Evolutionary conservation across 106 monocot species (phyloP).

Genomic region (Acorus gramineus): DNA sequence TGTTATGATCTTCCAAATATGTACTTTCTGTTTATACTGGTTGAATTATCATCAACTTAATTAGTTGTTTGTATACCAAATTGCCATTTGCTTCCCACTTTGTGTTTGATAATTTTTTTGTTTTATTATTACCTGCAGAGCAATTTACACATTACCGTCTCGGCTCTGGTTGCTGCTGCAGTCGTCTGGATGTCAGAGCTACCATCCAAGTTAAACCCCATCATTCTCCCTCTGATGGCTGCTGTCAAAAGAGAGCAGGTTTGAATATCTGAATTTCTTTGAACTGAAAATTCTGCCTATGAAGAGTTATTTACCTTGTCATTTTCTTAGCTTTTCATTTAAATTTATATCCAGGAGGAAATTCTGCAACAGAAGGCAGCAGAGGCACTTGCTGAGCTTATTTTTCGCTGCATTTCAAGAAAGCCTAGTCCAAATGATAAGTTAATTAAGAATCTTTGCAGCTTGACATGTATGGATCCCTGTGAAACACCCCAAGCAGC

Average conservation of each 20-base stretch:
- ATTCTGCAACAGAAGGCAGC: conserved; percentile 76
- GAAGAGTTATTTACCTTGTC: not conserved
- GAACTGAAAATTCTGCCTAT: too few relatives aligned
- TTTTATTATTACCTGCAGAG: conserved; percentile 36
- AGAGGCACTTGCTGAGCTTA: conserved; percentile 84
- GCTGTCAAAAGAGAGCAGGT: conserved; percentile 94
- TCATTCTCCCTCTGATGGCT: conserved; percentile 97
- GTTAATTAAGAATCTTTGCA: conserved; percentile 75
- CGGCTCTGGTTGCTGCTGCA: conserved; percentile 75
- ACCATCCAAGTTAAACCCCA: conserved; percentile 78
- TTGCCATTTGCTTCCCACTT: not conserved
- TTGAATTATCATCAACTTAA: not conserved
- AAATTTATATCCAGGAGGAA: conserved; percentile 58
- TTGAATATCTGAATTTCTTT: not conserved
- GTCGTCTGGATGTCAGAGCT: conserved; percentile 84
- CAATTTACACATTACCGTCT: conserved; percentile 89
- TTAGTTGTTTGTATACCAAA: conserved; percentile 2
- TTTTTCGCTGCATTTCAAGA: conserved; percentile 76
- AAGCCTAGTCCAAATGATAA: conserved; percentile 95
- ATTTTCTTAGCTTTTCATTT: not conserved
- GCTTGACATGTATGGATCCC: conserved; percentile 66
- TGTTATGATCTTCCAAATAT: not conserved
- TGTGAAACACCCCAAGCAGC: conserved; percentile 79
- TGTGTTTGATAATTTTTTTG: not conserved
- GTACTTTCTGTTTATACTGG: not conserved